Conservation (phyloP, 2,329 filamentous ascomycete genomes). For the Claviceps pazoutovae region DNA sequence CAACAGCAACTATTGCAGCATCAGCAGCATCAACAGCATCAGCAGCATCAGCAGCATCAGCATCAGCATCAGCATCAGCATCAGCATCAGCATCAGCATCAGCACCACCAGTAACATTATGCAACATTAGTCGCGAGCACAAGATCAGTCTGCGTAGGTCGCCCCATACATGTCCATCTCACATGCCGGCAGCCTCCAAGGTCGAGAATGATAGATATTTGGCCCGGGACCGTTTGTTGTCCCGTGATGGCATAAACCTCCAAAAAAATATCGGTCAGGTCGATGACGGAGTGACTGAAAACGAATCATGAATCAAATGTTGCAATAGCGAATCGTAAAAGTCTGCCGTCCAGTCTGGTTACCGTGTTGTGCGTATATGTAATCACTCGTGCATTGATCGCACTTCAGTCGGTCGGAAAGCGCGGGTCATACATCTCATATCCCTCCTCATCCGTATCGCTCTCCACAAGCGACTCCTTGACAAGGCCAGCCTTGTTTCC, state of each 20-base stretch:
- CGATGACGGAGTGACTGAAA: background rate
- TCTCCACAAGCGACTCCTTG: slow-evolving; percentile 28
- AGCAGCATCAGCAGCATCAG: slow-evolving; percentile 3
- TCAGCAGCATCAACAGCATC: background rate
- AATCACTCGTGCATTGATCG: background rate
- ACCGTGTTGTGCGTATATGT: background rate
- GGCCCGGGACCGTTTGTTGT: background rate
- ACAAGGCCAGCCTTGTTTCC: slow-evolving; percentile 11
- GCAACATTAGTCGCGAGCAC: slow-evolving; percentile 1
- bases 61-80: slow-evolving; percentile 8
- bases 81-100: slow-evolving; percentile 11
- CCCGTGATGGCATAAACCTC: background rate
- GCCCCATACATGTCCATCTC: background rate
- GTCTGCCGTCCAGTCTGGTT: background rate
- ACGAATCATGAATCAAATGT: background rate
- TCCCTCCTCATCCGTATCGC: slow-evolving; percentile 55
- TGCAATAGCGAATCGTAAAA: background rate
- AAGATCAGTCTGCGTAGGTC: background rate
- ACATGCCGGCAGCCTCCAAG: background rate
- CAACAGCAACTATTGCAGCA: slow-evolving; percentile 9
- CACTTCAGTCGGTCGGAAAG: slow-evolving; percentile 43
- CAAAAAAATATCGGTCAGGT: background rate
- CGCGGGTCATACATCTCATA: slow-evolving; percentile 55
- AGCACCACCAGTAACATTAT: background rate
- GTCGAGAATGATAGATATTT: background rate